phyloP scores from a whole-genome alignment of 805 yeast genomes.

The Nakazawaea wyomingensis region DNA sequence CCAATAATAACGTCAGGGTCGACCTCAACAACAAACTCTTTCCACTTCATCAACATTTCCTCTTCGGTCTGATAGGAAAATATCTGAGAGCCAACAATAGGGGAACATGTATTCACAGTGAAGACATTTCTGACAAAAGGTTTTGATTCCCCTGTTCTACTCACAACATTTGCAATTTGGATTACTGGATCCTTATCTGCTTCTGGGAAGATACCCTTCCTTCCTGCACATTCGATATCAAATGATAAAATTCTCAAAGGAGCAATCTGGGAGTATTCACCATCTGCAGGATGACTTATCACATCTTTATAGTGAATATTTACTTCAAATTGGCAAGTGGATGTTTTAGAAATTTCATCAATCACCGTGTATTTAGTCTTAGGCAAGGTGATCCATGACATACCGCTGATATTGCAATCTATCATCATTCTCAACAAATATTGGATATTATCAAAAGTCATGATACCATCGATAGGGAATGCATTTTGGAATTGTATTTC shows the following conservation, averaged over 20 bases:
- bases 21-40: slow-evolving; percentile 71
- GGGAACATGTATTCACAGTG: slow-evolving; percentile 85
- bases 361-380: slow-evolving; percentile 57
- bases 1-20: slow-evolving; percentile 98
- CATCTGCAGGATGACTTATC: slow-evolving; percentile 81
- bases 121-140: slow-evolving; percentile 95
- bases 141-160: slow-evolving; percentile 70
- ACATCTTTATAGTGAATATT: slow-evolving; percentile 61
- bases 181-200: slow-evolving; percentile 90
- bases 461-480: slow-evolving; percentile 54
- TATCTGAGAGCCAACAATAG: slow-evolving; percentile 91
- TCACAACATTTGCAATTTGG: slow-evolving; percentile 94
- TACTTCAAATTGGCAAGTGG: slow-evolving; percentile 86
- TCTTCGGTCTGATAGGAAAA: slow-evolving; percentile 69
- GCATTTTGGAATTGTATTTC: slow-evolving; percentile 59
- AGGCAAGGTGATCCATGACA: slow-evolving; percentile 96
- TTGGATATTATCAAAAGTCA: slow-evolving; percentile 87
- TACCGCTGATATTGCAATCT: slow-evolving; percentile 88
- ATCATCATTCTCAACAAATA: slow-evolving; percentile 84
- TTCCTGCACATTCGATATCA: slow-evolving; percentile 98
- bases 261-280: slow-evolving; percentile 89
- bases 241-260: slow-evolving; percentile 90
- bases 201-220: slow-evolving; percentile 95
- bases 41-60: slow-evolving; percentile 84
- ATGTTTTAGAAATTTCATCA: slow-evolving; percentile 33